Evolutionary conservation across 345 rosid species (phyloP).

Genomic region (Angophora floribunda): DNA sequence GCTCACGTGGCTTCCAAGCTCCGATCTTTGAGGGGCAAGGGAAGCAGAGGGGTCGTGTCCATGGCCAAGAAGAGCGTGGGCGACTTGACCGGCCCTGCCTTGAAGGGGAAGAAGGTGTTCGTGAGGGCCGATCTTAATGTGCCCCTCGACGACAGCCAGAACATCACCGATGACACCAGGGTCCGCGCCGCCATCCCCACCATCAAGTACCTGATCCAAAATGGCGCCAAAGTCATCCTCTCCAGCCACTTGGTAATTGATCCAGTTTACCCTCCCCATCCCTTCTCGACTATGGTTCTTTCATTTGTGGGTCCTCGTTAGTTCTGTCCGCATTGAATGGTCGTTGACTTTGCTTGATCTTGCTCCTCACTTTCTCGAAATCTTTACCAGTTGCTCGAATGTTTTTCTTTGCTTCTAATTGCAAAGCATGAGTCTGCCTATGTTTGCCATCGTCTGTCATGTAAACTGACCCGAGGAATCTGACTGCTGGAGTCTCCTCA

Average conservation of each 20-base stretch:
- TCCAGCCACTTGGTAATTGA: conserved; percentile 80
- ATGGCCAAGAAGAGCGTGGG: conserved; percentile 97
- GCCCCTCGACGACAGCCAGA: conserved; percentile 85
- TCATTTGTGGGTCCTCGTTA: background rate
- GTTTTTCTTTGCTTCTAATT: background rate
- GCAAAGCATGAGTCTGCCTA: background rate
- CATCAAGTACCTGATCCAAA: conserved; percentile 77
- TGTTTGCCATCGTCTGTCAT: background rate
- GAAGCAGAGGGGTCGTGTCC: conserved; percentile 39
- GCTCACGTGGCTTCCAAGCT: conserved; percentile 38
- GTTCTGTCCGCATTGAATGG: background rate
- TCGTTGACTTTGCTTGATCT: background rate
- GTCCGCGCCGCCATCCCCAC: conserved; percentile 94
- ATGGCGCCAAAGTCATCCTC: conserved; percentile 92
- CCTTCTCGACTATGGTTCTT: background rate
- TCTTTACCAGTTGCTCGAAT: background rate
- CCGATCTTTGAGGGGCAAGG: conserved; percentile 18
- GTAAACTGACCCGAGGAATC: background rate
- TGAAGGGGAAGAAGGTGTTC: conserved; percentile 93
- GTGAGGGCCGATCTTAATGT: conserved; percentile 95
- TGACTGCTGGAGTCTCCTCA: background rate
- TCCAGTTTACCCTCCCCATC: background rate
- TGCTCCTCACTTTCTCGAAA: background rate
- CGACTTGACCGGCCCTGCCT: conserved; percentile 56
- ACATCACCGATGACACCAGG: conserved; percentile 94